Percentiles rank a stretch among this genome's conserved stretches.
These are phyloP conservation scores for Colletotrichum zoysiae DNA, from an alignment of 2,329 filamentous ascomycete species.

Conservation along the genomic window DNA sequence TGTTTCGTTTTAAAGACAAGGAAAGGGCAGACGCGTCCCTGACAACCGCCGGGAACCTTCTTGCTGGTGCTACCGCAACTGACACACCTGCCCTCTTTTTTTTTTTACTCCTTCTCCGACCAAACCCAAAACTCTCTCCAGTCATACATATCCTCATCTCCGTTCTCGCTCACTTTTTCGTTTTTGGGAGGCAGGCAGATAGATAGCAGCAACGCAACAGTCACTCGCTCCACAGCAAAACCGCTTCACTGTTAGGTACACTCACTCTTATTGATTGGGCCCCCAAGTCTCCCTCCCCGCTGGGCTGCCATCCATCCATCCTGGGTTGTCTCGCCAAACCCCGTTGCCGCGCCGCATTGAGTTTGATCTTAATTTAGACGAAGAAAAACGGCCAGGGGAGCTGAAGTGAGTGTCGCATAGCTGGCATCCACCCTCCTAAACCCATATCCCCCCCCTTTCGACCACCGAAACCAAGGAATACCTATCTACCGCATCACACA, in stretches of 20 bases:
- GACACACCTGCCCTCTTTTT: constrained; percentile 9
- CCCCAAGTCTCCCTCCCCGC: constrained; percentile 11
- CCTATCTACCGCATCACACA: constrained; percentile 18
- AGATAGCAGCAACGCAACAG: too few species aligned
- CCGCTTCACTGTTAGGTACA: constrained; percentile 11
- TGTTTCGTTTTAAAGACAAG: constrained; percentile 41
- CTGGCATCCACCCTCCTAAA: constrained; percentile 23
- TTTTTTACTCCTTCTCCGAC: background rate
- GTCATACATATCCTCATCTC: background rate
- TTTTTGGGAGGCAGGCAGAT: background rate
- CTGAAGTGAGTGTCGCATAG: constrained; percentile 32
- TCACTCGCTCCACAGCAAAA: constrained; percentile 17
- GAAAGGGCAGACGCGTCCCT: constrained; percentile 39
- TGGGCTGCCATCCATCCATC: constrained; percentile 21
- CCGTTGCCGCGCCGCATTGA: constrained; percentile 39
- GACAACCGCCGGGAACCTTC: constrained; percentile 21
- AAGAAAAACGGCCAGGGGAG: constrained; percentile 35
- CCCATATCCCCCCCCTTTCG: constrained; percentile 26
- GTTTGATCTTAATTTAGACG: constrained; percentile 40
- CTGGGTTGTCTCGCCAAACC: constrained; percentile 39
- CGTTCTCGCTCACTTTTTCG: background rate
- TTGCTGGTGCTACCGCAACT: constrained; percentile 18
- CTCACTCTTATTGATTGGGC: constrained; percentile 26
- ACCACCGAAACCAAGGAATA: background rate
- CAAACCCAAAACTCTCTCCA: background rate